phyloP scores from a whole-genome alignment of 140 eudicot genomes.

The Flaveria floridana region DNA sequence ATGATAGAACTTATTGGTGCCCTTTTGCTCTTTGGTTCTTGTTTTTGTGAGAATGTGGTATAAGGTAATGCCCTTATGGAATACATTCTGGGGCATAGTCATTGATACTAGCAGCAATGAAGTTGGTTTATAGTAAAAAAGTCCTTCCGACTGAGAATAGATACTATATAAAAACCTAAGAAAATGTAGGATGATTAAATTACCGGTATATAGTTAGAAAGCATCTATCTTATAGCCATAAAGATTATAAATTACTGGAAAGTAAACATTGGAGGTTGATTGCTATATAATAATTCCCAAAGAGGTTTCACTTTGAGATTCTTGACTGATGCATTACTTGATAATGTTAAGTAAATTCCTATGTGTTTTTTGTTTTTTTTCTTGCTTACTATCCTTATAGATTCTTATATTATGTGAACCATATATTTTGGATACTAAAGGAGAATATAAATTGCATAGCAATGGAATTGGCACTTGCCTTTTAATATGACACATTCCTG shows the following conservation, averaged over 20 bases:
- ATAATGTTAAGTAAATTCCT: background rate
- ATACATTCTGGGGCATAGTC: background rate
- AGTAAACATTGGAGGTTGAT: conserved; percentile 8
- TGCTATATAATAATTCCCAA: background rate
- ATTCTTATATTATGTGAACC: background rate
- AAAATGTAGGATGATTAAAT: background rate
- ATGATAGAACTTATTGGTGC: conserved; percentile 2
- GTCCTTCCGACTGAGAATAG: background rate
- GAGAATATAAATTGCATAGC: background rate
- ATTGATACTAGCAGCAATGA: background rate
- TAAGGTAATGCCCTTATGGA: background rate
- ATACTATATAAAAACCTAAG: background rate
- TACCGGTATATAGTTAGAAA: background rate
- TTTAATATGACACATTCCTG: background rate
- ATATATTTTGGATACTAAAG: background rate
- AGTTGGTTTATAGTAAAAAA: background rate
- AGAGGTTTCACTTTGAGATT: conserved; percentile 2
- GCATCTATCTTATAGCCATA: background rate
- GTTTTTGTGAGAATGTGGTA: conserved; percentile 13
- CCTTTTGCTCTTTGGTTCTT: background rate
- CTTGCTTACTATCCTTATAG: background rate
- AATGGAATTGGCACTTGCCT: background rate
- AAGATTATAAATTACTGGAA: background rate
- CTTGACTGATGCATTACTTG: conserved; percentile 12
- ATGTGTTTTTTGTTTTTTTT: background rate